Base-by-base conservation (phyloP, 208 protist species). In the Trypanosoma grayi region DNA sequence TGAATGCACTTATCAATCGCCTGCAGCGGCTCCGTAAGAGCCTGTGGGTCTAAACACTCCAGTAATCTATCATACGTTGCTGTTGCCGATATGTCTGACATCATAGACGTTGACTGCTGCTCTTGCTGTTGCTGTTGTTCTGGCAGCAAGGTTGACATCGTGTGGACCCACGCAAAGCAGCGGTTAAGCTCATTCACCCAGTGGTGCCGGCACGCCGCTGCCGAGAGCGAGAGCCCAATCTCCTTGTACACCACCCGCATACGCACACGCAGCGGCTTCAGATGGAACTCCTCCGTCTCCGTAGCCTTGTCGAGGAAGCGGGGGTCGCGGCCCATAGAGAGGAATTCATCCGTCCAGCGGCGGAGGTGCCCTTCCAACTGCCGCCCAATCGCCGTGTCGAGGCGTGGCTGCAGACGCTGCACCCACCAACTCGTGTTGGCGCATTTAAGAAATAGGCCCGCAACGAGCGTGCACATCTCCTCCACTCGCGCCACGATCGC, bases 161-260 rank as follows among this genome's bases (percentile, higher is more conserved):
- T 73, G 53, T 92, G 73, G 20, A 95, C 36, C 90, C 90, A 95
- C 30, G 62, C 46, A 50, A 95, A 76, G 66, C 72, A 90, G 24
- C 72, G 71, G 53, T 81, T 85, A 11, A 95, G 79, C 66, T 90
- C 78, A 30, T 54, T 56, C 22, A 93, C 50, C 90, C 90, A 95
- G 80, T 95, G 77, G 39, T 79, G 58, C 6, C 86, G 76, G 79
- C 86, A 95, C 36, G 67, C 73, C 1, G 77, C 64, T 18, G 73
- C 74, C 10, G 82, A 56, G 2, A 71, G 66, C 55, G 90, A 79
- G 7, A 95, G 68, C 4, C 70, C 62, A 33, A 92, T 82, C 40
- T 92, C 78, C 64, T 87, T 90, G 60, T 83, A 89, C 54, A 89
- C 63, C 20, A 95, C 82, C 2, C 77, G 70, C 81, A 95, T 89